Conservation (phyloP, 306 rosid genomes). For the Carpinus viminea region DNA sequence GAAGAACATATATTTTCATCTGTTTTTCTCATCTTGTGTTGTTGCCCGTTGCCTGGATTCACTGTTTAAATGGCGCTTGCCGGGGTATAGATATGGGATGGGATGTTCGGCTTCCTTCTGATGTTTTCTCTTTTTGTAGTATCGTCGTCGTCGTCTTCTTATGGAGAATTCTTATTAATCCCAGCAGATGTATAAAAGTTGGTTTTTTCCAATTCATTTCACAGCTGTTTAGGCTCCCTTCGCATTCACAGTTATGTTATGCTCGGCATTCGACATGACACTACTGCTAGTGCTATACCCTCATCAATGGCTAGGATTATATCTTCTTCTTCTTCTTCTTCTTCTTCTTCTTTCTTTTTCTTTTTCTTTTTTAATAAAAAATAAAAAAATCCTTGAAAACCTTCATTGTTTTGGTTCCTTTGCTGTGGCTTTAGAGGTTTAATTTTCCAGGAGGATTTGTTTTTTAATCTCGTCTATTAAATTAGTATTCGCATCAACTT, state of each 20-base stretch:
- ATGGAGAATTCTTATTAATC: background rate
- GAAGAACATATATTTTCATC: constrained; percentile 42
- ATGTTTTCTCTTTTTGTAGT: constrained; percentile 4
- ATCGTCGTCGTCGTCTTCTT: background rate
- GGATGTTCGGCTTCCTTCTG: background rate
- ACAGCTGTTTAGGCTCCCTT: background rate
- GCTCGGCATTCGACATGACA: background rate
- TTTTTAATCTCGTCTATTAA: no score
- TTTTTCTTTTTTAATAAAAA: no score
- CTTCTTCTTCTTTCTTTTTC: no score
- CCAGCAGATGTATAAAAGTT: constrained; percentile 23
- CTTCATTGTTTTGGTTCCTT: background rate
- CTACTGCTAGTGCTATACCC: background rate
- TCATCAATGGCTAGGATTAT: no score
- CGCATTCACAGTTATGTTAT: background rate
- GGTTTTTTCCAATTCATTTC: background rate
- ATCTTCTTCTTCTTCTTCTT: no score
- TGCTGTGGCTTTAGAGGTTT: background rate
- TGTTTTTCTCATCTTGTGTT: constrained; percentile 48
- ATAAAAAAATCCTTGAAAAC: background rate
- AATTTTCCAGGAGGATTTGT: no score
- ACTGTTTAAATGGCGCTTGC: background rate
- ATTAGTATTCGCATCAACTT: no score
- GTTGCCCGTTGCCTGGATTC: constrained; percentile 34
- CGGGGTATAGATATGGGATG: background rate